A percentile compares a stretch with the other conserved stretches of the same genome.
Conservation (phyloP, 306 rosid genomes). For the Quercus ilex region DNA sequence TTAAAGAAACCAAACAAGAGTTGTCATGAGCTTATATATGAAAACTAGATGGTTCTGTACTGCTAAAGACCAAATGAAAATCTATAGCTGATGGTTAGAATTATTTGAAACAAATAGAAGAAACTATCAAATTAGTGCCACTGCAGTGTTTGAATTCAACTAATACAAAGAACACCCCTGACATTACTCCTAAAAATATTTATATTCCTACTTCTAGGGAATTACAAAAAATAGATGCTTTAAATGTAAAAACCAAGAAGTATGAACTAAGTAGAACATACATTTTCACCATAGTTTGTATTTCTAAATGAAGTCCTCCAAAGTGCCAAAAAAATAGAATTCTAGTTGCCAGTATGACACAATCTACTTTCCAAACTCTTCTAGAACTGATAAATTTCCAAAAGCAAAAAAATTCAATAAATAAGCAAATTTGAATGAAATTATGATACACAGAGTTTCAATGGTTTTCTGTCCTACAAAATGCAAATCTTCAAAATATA, state of each 20-base stretch:
- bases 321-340: background rate
- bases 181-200: background rate
- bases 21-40: background rate
- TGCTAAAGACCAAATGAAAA: background rate
- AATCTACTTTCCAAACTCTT: background rate
- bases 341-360: background rate
- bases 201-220: background rate
- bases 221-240: background rate
- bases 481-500: constrained; percentile 6
- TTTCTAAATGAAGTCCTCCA: background rate
- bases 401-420: background rate
- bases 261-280: background rate
- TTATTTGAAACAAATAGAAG: background rate
- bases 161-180: background rate
- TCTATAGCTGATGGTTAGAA: background rate
- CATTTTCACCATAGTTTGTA: background rate
- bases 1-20: constrained; percentile 1
- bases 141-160: background rate
- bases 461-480: background rate
- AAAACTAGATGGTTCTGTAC: background rate
- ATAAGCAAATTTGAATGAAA: background rate
- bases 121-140: background rate
- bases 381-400: background rate
- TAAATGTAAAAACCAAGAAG: background rate
- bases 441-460: background rate